phyloP scores from a whole-genome alignment of 805 yeast species.

The Sugiyamaella smithiae region DNA sequence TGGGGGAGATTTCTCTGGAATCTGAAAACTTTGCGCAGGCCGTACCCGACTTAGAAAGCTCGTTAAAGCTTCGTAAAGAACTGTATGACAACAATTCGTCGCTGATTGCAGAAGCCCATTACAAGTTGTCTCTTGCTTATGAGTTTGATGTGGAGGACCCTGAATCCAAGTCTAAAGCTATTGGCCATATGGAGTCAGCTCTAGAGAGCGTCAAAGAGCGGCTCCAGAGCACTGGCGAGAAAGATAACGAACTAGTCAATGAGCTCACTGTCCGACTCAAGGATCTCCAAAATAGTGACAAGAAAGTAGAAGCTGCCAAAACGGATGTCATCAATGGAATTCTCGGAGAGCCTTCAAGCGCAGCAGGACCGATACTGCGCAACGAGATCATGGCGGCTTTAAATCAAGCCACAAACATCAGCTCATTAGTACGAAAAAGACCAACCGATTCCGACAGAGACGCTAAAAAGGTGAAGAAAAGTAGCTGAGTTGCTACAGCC shows the following conservation, averaged over 20 bases:
- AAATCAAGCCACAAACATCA: slow-evolving; percentile 30
- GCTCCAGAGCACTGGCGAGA: slow-evolving; percentile 38
- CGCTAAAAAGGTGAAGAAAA: slow-evolving; percentile 1
- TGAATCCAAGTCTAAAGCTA: slow-evolving; percentile 47
- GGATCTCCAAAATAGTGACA: slow-evolving; percentile 21
- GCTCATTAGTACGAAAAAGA: slow-evolving; percentile 28
- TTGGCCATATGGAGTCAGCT: slow-evolving; percentile 54
- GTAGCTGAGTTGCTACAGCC: background rate
- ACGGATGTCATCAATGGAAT: slow-evolving; percentile 22
- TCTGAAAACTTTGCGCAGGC: slow-evolving; percentile 85
- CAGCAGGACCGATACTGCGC: slow-evolving; percentile 6
- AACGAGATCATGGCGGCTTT: slow-evolving; percentile 18
- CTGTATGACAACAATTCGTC: slow-evolving; percentile 53
- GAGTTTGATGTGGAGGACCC: slow-evolving; percentile 65
- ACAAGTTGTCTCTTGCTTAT: slow-evolving; percentile 72
- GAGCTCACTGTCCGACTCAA: slow-evolving; percentile 34
- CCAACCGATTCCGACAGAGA: background rate
- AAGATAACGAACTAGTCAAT: slow-evolving; percentile 34
- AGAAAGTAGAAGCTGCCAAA: slow-evolving; percentile 17
- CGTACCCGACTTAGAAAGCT: slow-evolving; percentile 58
- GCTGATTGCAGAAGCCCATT: slow-evolving; percentile 72
- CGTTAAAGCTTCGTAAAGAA: slow-evolving; percentile 53
- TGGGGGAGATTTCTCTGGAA: slow-evolving; percentile 89
- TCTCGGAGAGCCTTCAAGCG: slow-evolving; percentile 19
- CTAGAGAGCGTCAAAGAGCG: slow-evolving; percentile 46